phyloP scores from a whole-genome alignment of 1,139 yeast genomes.

The Magnusiomyces tetraspermus region DNA sequence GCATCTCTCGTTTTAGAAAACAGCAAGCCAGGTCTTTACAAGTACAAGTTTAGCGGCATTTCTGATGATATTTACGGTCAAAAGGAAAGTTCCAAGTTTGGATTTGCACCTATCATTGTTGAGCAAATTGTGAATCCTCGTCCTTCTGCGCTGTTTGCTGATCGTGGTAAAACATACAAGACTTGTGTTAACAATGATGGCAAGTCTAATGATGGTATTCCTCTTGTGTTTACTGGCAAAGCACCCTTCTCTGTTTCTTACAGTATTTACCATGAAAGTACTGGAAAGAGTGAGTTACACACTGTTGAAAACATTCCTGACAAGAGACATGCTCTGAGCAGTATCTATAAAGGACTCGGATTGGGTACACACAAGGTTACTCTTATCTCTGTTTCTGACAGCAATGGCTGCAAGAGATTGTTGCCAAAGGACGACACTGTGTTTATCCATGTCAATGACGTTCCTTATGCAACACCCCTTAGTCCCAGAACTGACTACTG shows the following conservation, averaged over 20 bases:
- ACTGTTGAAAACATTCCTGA: conserved; percentile 32
- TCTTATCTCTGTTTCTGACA: conserved; percentile 51
- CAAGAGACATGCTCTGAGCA: conserved; percentile 29
- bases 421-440: conserved; percentile 31
- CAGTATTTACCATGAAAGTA: conserved; percentile 44
- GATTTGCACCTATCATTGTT: conserved; percentile 37
- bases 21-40: conserved; percentile 45
- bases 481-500: conserved; percentile 49
- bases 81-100: conserved; percentile 23
- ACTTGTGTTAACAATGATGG: conserved; percentile 41
- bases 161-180: conserved; percentile 39
- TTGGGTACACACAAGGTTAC: conserved; percentile 51
- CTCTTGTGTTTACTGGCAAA: conserved; percentile 46
- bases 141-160: conserved; percentile 49
- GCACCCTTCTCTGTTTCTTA: conserved; percentile 56
- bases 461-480: conserved; percentile 52
- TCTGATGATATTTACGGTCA: conserved; percentile 52
- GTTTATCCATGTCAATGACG: conserved; percentile 57
- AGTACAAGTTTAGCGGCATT: conserved; percentile 51
- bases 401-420: conserved; percentile 54
- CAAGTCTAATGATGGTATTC: conserved; percentile 39
- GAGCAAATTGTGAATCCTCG: conserved; percentile 51
- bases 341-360: conserved; percentile 38
- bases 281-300: conserved; percentile 39
- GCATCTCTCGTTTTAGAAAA: conserved; percentile 38